These are phyloP conservation scores for Aspergillus pseudotamarii DNA, from an alignment of 2,329 filamentous ascomycete species.

Conservation along the genomic window DNA sequence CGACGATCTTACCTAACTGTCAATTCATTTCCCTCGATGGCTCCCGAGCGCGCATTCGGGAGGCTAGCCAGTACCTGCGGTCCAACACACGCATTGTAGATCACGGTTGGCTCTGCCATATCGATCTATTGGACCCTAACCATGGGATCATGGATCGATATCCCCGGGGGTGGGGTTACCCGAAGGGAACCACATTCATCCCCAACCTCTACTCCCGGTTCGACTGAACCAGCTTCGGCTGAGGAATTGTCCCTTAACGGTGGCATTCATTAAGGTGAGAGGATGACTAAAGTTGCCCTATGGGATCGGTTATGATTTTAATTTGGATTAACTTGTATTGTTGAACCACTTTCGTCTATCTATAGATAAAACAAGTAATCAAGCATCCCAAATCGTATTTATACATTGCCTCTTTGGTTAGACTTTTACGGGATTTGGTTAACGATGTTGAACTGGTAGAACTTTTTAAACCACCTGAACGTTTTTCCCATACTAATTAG, in stretches of 20 bases:
- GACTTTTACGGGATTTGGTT: not conserved
- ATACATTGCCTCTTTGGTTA: not conserved
- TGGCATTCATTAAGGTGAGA: not conserved
- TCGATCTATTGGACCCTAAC: conserved; percentile 8
- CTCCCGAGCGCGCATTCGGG: not conserved
- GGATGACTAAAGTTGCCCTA: not conserved
- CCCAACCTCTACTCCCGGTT: not conserved
- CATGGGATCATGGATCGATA: conserved; percentile 16
- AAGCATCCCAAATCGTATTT: not conserved
- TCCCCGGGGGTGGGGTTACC: conserved; percentile 12
- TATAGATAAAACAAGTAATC: not conserved
- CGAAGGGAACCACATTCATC: conserved; percentile 10
- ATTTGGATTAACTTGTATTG: not conserved
- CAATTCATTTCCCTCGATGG: not conserved
- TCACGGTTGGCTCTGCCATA: conserved; percentile 1
- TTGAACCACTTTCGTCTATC: not conserved
- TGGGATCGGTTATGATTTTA: not conserved
- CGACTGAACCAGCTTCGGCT: not conserved
- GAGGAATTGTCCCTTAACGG: not conserved
- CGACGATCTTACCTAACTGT: not conserved
- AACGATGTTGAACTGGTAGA: not conserved
- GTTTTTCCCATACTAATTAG: not conserved
- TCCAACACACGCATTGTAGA: conserved; percentile 6
- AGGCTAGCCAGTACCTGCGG: not conserved
- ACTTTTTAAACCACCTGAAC: conserved; percentile 3